phyloP scores from a whole-genome alignment of 768 basidiomycete species.

The Mycena capillaripes region DNA sequence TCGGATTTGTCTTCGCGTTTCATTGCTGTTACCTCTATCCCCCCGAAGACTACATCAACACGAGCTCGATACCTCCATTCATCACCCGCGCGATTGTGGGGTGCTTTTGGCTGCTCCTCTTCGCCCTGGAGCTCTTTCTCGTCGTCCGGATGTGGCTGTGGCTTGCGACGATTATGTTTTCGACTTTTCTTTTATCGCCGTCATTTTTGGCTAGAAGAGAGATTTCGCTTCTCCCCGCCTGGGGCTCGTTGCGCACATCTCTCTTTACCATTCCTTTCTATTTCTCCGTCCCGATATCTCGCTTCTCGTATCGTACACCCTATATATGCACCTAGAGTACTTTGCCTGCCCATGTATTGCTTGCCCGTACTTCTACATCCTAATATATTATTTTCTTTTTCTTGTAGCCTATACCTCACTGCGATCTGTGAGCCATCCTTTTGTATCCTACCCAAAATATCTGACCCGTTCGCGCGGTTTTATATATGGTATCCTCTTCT shows the following conservation, averaged over 20 bases:
- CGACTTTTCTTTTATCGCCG: slow-evolving; percentile 2
- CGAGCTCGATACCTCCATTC: no score
- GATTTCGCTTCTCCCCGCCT: slow-evolving; percentile 6
- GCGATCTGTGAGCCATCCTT: no score
- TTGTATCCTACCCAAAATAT: no score
- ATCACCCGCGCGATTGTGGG: no score
- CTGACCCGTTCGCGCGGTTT: slow-evolving; percentile 4
- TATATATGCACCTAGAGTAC: neutral
- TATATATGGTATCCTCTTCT: slow-evolving; percentile 7
- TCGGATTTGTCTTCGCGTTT: no score
- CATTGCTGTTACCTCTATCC: no score
- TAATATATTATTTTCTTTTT: neutral
- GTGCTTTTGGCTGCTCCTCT: no score
- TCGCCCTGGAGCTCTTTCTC: no score
- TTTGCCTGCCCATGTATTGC: neutral
- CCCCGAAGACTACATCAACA: no score
- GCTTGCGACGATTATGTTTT: slow-evolving; percentile 17
- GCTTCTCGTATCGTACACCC: slow-evolving; percentile 6
- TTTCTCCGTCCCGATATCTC: slow-evolving; percentile 5
- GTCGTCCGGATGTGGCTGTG: no score
- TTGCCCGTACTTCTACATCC: neutral
- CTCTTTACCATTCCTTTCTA: slow-evolving; percentile 16
- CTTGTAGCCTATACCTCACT: neutral
- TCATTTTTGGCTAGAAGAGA: slow-evolving; percentile 8
- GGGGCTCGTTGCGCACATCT: no score